Evolutionary conservation across 2,329 filamentous ascomycete genomes (phyloP).

Genomic region (Fusarium irregulare): DNA sequence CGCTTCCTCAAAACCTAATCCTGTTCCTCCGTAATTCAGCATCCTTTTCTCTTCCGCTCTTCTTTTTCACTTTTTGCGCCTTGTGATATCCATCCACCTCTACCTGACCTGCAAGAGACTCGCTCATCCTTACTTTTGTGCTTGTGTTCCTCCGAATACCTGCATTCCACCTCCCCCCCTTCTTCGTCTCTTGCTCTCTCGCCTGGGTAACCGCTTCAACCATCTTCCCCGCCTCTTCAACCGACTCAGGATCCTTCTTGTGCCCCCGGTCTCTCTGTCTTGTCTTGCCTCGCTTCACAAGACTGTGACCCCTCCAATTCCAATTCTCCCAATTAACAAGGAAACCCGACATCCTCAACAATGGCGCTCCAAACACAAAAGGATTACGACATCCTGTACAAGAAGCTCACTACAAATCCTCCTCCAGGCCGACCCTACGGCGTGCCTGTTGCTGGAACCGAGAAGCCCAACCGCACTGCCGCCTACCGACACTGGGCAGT

Average conservation of each 20-base stretch:
- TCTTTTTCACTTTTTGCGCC: constrained; percentile 3
- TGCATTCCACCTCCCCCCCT: constrained; percentile 9
- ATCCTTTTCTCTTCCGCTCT: constrained; percentile 3
- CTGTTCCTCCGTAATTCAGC: constrained; percentile 17
- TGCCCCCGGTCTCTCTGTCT: constrained; percentile 13
- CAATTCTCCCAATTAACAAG: constrained; percentile 1
- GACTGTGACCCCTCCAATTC: constrained; percentile 18
- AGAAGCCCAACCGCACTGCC: constrained; percentile 76
- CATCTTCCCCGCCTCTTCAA: constrained; percentile 15
- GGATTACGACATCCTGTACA: constrained; percentile 55
- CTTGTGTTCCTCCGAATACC: constrained; percentile 29
- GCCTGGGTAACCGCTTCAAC: constrained; percentile 22
- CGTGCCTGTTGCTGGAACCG: constrained; percentile 79
- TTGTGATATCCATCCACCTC: constrained; percentile 6
- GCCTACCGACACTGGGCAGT: constrained; percentile 88
- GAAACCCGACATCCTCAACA: constrained; percentile 36
- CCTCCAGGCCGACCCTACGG: constrained; percentile 82
- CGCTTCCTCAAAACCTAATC: constrained; percentile 38
- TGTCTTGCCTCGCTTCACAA: constrained; percentile 27
- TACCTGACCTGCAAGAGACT: constrained; percentile 3
- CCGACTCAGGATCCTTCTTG: constrained; percentile 12
- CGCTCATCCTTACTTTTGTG: constrained; percentile 2
- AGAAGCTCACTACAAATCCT: constrained; percentile 70
- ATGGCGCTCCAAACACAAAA: constrained; percentile 48
- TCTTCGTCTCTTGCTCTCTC: background rate